A percentile compares a stretch with the other conserved stretches of the same genome.
These are phyloP conservation scores for Parachaetomium inaequale DNA, from an alignment of 495 filamentous ascomycete species.

Conservation along the genomic window DNA sequence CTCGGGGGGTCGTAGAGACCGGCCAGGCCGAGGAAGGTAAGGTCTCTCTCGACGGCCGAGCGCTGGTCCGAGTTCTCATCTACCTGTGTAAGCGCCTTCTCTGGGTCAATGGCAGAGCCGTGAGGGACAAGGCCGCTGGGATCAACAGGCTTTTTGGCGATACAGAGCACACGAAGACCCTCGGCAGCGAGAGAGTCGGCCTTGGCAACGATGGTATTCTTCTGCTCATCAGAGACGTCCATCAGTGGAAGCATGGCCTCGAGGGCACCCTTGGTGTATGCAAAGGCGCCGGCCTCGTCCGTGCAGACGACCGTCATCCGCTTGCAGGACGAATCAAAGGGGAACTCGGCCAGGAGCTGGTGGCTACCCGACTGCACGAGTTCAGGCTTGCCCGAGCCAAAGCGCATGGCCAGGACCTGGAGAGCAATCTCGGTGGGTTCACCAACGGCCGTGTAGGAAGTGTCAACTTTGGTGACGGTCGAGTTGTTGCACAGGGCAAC, in stretches of 20 bases:
- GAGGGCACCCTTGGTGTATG: conserved; percentile 77
- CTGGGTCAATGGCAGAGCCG: conserved; percentile 6
- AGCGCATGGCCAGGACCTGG: conserved; percentile 72
- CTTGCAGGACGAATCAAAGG: conserved; percentile 78
- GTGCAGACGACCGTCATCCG: conserved; percentile 75
- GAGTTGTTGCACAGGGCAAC: conserved; percentile 49
- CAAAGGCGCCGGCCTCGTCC: conserved; percentile 32
- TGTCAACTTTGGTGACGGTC: conserved; percentile 28
- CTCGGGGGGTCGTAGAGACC: conserved; percentile 72
- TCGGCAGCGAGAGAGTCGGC: conserved; percentile 63
- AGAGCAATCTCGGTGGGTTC: conserved; percentile 86
- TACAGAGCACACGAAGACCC: conserved; percentile 74
- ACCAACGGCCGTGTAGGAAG: conserved; percentile 54
- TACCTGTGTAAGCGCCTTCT: conserved; percentile 3
- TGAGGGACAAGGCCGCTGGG: background rate
- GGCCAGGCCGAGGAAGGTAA: conserved; percentile 60
- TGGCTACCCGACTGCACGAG: conserved; percentile 45
- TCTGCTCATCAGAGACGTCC: conserved; percentile 55
- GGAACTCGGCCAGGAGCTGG: conserved; percentile 64
- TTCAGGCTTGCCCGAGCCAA: conserved; percentile 55
- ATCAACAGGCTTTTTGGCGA: conserved; percentile 51
- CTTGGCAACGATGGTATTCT: conserved; percentile 54
- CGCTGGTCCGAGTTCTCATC: conserved; percentile 31
- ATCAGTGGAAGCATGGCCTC: conserved; percentile 68
- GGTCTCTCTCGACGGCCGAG: conserved; percentile 49